phyloP scores from a whole-genome alignment of 768 basidiomycete genomes.

The Leucosporidium scottii region DNA sequence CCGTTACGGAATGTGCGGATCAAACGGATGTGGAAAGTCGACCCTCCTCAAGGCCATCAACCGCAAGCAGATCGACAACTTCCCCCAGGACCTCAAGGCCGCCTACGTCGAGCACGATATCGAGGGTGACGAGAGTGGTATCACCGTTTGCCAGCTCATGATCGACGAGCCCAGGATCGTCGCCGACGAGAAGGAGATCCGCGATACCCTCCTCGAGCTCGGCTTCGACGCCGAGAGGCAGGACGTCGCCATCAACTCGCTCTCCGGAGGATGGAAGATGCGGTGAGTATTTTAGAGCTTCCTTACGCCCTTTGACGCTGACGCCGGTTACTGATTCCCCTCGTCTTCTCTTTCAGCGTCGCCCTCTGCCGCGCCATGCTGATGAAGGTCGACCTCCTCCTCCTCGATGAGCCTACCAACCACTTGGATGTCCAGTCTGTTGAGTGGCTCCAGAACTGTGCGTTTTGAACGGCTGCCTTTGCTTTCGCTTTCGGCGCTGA shows the following conservation, averaged over 20 bases:
- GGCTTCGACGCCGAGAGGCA: conserved; percentile 86
- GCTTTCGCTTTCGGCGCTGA: background rate
- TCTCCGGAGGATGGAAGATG: conserved; percentile 99
- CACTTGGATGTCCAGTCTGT: conserved; percentile 60
- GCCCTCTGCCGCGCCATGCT: conserved; percentile 94
- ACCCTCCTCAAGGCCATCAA: conserved; percentile 92
- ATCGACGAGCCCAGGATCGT: conserved; percentile 61
- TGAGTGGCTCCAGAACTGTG: conserved; percentile 75
- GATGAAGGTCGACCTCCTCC: conserved; percentile 63
- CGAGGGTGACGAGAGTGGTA: conserved; percentile 41
- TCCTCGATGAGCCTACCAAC: conserved; percentile 54
- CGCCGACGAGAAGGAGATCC: conserved; percentile 69
- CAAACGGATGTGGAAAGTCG: conserved; percentile 94
- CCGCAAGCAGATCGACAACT: conserved; percentile 88
- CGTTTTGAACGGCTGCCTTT: background rate
- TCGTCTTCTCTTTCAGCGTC: conserved; percentile 43
- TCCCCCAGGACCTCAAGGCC: conserved; percentile 76
- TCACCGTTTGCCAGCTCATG: conserved; percentile 37
- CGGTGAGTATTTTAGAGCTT: conserved; percentile 45
- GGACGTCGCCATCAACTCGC: conserved; percentile 71
- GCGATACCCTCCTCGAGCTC: conserved; percentile 71
- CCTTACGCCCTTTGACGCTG: too few relatives aligned
- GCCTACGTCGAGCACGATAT: conserved; percentile 97
- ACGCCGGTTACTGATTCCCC: background rate
- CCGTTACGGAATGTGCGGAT: conserved; percentile 84